A percentile compares a stretch with the other conserved stretches of the same genome.
phyloP scores from a whole-genome alignment of 495 filamentous ascomycete genomes.

The Xylaria scruposa region DNA sequence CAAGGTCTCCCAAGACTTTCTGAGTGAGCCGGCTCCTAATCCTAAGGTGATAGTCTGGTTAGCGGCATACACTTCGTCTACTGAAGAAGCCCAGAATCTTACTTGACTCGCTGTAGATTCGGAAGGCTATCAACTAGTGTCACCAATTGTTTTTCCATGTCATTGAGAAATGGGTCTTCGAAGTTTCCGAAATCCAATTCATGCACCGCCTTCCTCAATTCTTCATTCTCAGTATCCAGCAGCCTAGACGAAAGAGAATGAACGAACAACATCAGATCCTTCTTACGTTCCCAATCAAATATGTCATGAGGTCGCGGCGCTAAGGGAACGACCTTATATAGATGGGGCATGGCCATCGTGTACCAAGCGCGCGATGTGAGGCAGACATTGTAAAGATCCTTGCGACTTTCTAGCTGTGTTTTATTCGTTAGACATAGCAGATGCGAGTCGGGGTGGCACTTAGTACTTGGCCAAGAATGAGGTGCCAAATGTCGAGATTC shows the following conservation, averaged over 20 bases:
- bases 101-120: constrained; percentile 22
- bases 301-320: too few relatives aligned
- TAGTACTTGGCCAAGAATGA: constrained; percentile 11
- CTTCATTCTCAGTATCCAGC: not conserved
- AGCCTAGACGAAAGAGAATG: not conserved
- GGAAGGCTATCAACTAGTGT: constrained; percentile 5
- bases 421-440: not conserved
- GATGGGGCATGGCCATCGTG: constrained; percentile 19
- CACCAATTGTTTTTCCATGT: constrained; percentile 8
- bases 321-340: constrained; percentile 13
- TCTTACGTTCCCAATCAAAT: not conserved
- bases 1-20: not conserved
- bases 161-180: not conserved
- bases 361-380: constrained; percentile 15
- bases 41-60: not conserved
- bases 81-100: not conserved
- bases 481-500: constrained; percentile 17
- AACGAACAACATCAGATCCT: not conserved
- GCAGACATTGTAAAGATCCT: constrained; percentile 17
- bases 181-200: constrained; percentile 18
- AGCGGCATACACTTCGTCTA: not conserved
- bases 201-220: constrained; percentile 9
- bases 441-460: not conserved
- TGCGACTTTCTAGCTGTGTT: constrained; percentile 4
- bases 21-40: not conserved